Evolutionary conservation across 208 protist genomes (phyloP).

Genomic region (Crithidia acanthocephali): DNA sequence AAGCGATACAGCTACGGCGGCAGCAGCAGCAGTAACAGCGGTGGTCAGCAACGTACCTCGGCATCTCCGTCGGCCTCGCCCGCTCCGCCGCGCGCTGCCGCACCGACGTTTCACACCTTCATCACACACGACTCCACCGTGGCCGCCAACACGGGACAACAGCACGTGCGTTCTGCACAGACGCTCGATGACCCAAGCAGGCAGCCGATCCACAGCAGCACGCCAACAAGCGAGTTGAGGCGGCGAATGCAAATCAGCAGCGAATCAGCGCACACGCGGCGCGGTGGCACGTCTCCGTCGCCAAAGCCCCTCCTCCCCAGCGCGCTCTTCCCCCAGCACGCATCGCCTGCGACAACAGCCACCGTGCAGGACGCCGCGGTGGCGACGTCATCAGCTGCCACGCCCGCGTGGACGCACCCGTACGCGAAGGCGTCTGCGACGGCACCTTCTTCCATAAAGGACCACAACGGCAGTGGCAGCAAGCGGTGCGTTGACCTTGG

Average conservation of each 20-base stretch:
- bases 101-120: not conserved
- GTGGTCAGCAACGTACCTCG: not conserved
- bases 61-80: not conserved
- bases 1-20: not conserved
- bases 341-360: not conserved
- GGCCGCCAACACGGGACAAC: not conserved
- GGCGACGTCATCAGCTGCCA: not conserved
- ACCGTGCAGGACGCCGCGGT: not conserved
- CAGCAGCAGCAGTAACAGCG: not conserved
- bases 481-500: too few relatives aligned
- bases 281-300: not conserved
- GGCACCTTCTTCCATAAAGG: too few relatives aligned
- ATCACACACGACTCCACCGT: not conserved
- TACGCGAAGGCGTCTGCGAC: not conserved
- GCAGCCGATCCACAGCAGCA: too few relatives aligned
- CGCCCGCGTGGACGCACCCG: not conserved
- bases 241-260: not conserved
- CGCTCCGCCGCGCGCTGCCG: not conserved
- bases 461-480: too few relatives aligned
- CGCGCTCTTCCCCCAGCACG: not conserved
- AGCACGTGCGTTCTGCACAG: not conserved
- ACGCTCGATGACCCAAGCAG: not conserved
- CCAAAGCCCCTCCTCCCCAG: not conserved
- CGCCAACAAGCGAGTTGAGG: not conserved
- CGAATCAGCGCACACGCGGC: not conserved